These are phyloP conservation scores for Vaccinium corymbosum DNA, from an alignment of 148 eudicot species.

Conservation along the genomic window DNA sequence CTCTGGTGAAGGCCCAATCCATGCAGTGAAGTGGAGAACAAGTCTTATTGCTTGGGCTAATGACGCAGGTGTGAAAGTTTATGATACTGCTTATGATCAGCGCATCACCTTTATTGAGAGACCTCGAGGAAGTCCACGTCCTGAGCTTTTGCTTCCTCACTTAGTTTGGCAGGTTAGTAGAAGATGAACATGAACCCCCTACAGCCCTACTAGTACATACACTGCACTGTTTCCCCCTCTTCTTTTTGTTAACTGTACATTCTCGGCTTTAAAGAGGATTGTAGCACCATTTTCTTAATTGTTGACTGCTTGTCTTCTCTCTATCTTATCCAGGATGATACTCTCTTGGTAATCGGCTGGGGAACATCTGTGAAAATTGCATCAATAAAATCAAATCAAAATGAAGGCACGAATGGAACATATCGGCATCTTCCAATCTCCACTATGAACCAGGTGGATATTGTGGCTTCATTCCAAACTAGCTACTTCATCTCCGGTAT, in stretches of 20 bases:
- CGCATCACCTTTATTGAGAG: slow-evolving; percentile 89
- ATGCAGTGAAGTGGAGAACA: slow-evolving; percentile 86
- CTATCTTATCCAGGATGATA: slow-evolving; percentile 67
- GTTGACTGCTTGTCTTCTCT: slow-evolving; percentile 19
- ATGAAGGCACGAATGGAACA: slow-evolving; percentile 55
- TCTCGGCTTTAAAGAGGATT: not conserved
- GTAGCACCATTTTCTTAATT: not conserved
- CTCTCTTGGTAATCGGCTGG: slow-evolving; percentile 95
- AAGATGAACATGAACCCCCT: not conserved
- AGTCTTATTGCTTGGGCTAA: slow-evolving; percentile 96
- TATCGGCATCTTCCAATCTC: slow-evolving; percentile 47
- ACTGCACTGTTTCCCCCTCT: not conserved
- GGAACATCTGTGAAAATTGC: slow-evolving; percentile 93
- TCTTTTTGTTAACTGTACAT: not conserved
- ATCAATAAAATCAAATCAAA: slow-evolving; percentile 52
- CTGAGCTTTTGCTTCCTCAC: slow-evolving; percentile 91
- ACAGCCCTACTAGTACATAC: not conserved
- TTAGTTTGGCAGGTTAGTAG: slow-evolving; percentile 91
- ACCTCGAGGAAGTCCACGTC: slow-evolving; percentile 92
- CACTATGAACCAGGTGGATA: slow-evolving; percentile 69
- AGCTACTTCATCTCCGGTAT: slow-evolving; percentile 90
- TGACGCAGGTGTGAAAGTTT: slow-evolving; percentile 91
- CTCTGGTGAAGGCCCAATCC: slow-evolving; percentile 97
- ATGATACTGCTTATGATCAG: slow-evolving; percentile 80
- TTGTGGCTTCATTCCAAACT: slow-evolving; percentile 93